These are phyloP conservation scores for Mucor indicus DNA, from an alignment of 371 early-diverging fungal genomes.

Conservation along the genomic window DNA sequence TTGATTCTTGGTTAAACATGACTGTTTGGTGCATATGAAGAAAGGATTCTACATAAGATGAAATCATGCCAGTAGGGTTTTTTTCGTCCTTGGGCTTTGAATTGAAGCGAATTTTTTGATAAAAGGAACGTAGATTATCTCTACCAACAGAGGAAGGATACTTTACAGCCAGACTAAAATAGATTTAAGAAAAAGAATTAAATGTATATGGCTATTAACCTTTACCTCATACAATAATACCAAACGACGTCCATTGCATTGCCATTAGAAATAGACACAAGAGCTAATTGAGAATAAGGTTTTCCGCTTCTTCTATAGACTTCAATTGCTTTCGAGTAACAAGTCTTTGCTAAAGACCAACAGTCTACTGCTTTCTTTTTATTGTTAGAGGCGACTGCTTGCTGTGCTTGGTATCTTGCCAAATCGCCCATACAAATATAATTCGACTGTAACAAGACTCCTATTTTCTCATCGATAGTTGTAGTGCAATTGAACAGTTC, in stretches of 20 bases:
- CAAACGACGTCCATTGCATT: constrained; percentile 50
- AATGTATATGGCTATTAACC: background rate
- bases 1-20: constrained; percentile 31
- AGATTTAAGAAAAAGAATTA: background rate
- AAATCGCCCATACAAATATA: constrained; percentile 51
- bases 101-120: constrained; percentile 35
- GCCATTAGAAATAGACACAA: constrained; percentile 40
- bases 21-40: constrained; percentile 36
- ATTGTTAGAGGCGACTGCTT: constrained; percentile 15
- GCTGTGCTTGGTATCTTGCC: constrained; percentile 44
- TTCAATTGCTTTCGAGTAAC: constrained; percentile 44
- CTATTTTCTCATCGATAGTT: constrained; percentile 28
- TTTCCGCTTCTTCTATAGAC: constrained; percentile 45
- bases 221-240: constrained; percentile 52
- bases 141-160: constrained; percentile 37
- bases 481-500: constrained; percentile 16
- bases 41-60: constrained; percentile 38
- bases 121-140: constrained; percentile 45
- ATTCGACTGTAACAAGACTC: constrained; percentile 34
- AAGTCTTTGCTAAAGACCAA: constrained; percentile 33
- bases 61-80: constrained; percentile 7
- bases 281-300: constrained; percentile 47
- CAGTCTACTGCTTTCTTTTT: constrained; percentile 19
- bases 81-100: background rate
- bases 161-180: constrained; percentile 37